These are phyloP conservation scores for Trichoderma arundinaceum DNA, from an alignment of 2,329 filamentous ascomycete species.

Conservation along the genomic window DNA sequence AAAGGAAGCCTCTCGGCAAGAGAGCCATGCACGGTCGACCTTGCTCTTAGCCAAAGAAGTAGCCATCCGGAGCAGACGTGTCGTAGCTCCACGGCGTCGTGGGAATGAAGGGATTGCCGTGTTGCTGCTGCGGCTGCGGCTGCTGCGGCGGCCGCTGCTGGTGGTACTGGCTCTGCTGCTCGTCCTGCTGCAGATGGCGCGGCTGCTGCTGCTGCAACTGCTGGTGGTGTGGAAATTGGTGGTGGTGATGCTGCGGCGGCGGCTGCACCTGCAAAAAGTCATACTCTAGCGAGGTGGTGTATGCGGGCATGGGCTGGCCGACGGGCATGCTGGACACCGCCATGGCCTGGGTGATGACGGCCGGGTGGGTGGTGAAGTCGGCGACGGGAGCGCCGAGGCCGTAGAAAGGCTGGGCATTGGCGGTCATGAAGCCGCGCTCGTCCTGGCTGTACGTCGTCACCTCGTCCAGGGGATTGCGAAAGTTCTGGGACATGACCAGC, in stretches of 20 bases:
- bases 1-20: neutral
- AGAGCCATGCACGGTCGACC: neutral
- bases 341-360: neutral
- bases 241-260: neutral
- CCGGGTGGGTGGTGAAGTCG: neutral
- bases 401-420: neutral
- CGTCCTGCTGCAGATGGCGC: neutral
- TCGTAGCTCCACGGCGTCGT: neutral
- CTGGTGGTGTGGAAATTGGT: neutral
- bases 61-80: neutral
- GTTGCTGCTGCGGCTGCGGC: neutral
- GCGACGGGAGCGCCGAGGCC: neutral
- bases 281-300: neutral
- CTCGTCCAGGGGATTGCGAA: slow-evolving; percentile 69
- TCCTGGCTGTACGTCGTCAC: slow-evolving; percentile 35
- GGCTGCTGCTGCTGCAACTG: neutral
- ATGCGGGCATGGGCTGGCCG: neutral
- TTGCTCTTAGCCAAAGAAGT: neutral
- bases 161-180: neutral
- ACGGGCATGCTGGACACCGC: neutral
- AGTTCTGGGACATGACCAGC: slow-evolving; percentile 67
- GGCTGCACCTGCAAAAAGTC: neutral
- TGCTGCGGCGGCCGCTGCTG: neutral
- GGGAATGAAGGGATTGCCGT: neutral
- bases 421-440: neutral